Conservation (phyloP, 2,329 filamentous ascomycete species). For the Pseudogymnoascus sp. region DNA sequence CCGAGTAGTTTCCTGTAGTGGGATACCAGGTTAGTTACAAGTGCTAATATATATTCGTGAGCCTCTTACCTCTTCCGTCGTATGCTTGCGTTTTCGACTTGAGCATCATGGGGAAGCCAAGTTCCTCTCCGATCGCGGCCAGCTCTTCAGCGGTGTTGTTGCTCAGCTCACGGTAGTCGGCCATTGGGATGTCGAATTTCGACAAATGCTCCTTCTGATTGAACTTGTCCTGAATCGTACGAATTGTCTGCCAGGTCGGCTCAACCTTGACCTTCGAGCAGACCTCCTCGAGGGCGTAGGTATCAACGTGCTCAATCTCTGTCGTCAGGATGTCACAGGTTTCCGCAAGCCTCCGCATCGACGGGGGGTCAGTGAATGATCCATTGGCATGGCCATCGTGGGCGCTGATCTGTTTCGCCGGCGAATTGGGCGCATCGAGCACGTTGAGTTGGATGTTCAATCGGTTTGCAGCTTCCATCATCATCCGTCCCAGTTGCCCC, state of each 20-base stretch:
- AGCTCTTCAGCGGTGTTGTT: slow-evolving; percentile 52
- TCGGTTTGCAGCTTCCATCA: slow-evolving; percentile 73
- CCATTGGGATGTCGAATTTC: slow-evolving; percentile 63
- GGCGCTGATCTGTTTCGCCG: slow-evolving; percentile 79
- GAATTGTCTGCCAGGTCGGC: slow-evolving; percentile 79
- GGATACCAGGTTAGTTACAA: not conserved
- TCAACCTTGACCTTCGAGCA: slow-evolving; percentile 61
- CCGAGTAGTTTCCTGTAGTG: slow-evolving; percentile 54
- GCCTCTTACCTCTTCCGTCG: slow-evolving; percentile 67
- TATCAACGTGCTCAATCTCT: slow-evolving; percentile 93
- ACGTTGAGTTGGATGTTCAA: slow-evolving; percentile 75
- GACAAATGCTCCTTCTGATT: slow-evolving; percentile 77
- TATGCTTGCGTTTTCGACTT: slow-evolving; percentile 89
- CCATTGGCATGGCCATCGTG: slow-evolving; percentile 71
- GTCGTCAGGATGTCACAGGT: slow-evolving; percentile 78
- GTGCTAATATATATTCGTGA: not conserved
- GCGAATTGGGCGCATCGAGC: slow-evolving; percentile 68
- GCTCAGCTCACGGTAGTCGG: slow-evolving; percentile 55
- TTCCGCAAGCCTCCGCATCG: slow-evolving; percentile 72
- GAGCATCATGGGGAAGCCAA: slow-evolving; percentile 85
- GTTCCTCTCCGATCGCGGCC: slow-evolving; percentile 52
- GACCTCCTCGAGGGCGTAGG: slow-evolving; percentile 80
- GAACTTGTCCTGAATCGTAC: slow-evolving; percentile 90
- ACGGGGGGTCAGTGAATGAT: slow-evolving; percentile 77
- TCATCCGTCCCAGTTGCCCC: slow-evolving; percentile 86